These are phyloP conservation scores for Leccinum proximum DNA, from an alignment of 1,284 basidiomycete species.

Conservation along the genomic window DNA sequence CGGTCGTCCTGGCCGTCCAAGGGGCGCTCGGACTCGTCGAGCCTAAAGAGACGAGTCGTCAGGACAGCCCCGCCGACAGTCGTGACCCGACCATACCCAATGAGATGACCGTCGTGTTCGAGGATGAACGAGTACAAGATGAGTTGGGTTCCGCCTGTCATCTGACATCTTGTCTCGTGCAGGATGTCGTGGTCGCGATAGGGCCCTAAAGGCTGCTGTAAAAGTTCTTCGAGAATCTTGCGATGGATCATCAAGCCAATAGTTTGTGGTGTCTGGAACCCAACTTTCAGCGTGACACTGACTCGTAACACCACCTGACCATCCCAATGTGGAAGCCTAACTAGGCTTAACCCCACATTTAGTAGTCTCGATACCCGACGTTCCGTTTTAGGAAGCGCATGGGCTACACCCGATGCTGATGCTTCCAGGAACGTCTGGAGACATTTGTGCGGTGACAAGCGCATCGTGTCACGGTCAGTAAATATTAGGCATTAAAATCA, in stretches of 20 bases:
- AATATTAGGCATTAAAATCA: no score
- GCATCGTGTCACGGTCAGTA: no score
- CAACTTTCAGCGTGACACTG: background rate
- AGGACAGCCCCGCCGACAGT: background rate
- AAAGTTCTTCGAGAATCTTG: constrained; percentile 21
- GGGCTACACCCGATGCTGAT: no score
- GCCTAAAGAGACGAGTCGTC: constrained; percentile 11
- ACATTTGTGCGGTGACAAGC: no score
- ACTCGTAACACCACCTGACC: no score
- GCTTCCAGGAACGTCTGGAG: no score
- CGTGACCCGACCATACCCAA: constrained; percentile 17
- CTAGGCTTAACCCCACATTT: no score
- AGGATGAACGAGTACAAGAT: constrained; percentile 30
- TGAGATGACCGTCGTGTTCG: constrained; percentile 24
- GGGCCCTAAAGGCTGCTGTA: constrained; percentile 28
- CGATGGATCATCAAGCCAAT: constrained; percentile 20
- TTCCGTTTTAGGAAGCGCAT: no score
- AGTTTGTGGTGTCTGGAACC: background rate
- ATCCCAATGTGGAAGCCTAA: no score
- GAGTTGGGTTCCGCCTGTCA: constrained; percentile 9
- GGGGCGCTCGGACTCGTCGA: constrained; percentile 28
- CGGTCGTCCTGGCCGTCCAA: constrained; percentile 18
- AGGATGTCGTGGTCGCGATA: constrained; percentile 29
- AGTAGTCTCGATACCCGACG: no score
- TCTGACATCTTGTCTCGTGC: constrained; percentile 18